Percentiles rank a stretch among this genome's conserved stretches.
These are phyloP conservation scores for Dryadomyces quercivorus DNA, from an alignment of 2,329 filamentous ascomycete species.

Conservation along the genomic window DNA sequence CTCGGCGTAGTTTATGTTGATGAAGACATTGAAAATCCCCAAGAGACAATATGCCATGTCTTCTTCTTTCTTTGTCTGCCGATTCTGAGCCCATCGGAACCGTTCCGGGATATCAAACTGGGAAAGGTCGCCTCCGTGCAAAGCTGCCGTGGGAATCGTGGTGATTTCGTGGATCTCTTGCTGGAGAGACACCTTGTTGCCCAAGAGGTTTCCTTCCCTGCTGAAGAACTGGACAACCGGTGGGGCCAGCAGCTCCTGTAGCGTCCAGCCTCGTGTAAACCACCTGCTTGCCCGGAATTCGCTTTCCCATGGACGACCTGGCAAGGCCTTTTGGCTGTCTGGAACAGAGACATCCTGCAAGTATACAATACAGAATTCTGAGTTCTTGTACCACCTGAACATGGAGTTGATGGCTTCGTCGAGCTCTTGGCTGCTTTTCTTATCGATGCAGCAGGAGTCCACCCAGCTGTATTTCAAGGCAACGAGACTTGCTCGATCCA, in stretches of 20 bases:
- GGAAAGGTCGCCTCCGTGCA: neutral
- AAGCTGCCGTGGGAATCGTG: slow-evolving; percentile 2
- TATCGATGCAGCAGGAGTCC: too few relatives aligned
- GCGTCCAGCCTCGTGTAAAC: slow-evolving; percentile 13
- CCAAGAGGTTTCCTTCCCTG: slow-evolving; percentile 6
- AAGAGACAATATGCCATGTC: slow-evolving; percentile 12
- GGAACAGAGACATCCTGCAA: too few relatives aligned
- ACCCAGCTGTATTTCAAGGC: too few relatives aligned
- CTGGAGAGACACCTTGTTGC: slow-evolving; percentile 3
- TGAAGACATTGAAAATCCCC: slow-evolving; percentile 12
- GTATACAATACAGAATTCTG: too few relatives aligned
- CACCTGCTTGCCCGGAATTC: slow-evolving; percentile 4
- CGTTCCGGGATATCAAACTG: slow-evolving; percentile 5
- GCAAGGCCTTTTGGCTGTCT: too few relatives aligned
- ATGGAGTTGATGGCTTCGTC: too few relatives aligned
- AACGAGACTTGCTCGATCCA: too few relatives aligned
- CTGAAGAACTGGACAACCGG: slow-evolving; percentile 10
- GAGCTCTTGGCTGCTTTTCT: too few relatives aligned
- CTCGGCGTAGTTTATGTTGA: slow-evolving; percentile 14
- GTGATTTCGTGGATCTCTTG: slow-evolving; percentile 4
- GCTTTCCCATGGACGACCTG: too few relatives aligned
- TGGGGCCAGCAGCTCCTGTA: slow-evolving; percentile 13
- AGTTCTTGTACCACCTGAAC: too few relatives aligned
- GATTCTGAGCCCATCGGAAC: slow-evolving; percentile 12
- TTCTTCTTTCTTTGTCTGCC: slow-evolving; percentile 10